Evolutionary conservation across 495 filamentous ascomycete species (phyloP), one percentile per base, ranked within the genome.

Genomic region (Neurospora tetraspora): DNA sequence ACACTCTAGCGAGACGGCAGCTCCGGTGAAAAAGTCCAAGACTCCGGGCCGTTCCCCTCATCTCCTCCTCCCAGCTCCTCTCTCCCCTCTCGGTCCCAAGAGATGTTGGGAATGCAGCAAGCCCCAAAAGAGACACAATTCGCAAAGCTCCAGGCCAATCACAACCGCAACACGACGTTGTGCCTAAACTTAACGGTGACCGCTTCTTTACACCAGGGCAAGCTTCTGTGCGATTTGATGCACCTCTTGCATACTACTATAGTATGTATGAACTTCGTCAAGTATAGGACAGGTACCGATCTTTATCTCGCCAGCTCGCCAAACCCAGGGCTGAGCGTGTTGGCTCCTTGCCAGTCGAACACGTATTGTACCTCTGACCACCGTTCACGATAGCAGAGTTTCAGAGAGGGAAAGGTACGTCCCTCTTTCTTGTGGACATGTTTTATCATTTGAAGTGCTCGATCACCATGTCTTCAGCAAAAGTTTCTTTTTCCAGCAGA

Each of bases 181-280:
- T 79, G 14, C 78, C 77, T 18, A 77, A 81, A 73, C 78, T 39
- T 12, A 76, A 80, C 70, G 78, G 78, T 4, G 45, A 74, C 18
- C 72, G 77, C 68, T 68, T 72, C 18, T 80, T 77, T 71, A 74
- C 27, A 27, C 53, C 53, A 65, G 53, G 12, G 53, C 53, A 34
- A 65, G 53, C 53, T 65, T 61, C 53, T 61, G 27, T 34, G 53
- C 53, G 11, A 61, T 61, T 61, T 61, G 53, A 61, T 27, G 53
- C 27, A 71, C 47, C 38, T n/a, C 23, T 36, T 70, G 36, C 27
- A 34, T 53, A 73, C 2, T 42, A 36, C 34, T 39, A 39, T n/a
- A n/a, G n/a, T n/a, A n/a, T n/a, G n/a, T n/a, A n/a, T 4, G 39
- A 6, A 43, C 40, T n/a, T 43, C 3, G 27, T 34, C 27, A 65